phyloP scores from a whole-genome alignment of 139 green algal species.

The Chlamydomonas eustigma region DNA sequence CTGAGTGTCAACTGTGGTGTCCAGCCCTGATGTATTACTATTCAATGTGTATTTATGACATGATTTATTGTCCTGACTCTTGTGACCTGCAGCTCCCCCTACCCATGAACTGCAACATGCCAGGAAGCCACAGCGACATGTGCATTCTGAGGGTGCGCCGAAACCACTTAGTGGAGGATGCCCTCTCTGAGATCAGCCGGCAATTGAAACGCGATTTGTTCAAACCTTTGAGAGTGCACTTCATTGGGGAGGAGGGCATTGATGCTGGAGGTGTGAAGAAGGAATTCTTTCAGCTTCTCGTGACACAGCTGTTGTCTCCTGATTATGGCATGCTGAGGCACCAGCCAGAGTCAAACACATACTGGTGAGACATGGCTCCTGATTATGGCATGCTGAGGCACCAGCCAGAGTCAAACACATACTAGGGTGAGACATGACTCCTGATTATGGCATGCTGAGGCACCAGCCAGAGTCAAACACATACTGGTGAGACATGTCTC shows the following conservation, averaged over 20 bases:
- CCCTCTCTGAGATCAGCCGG: slow-evolving; percentile 79
- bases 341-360: slow-evolving; percentile 71
- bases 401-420: too few species aligned
- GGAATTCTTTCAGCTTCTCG: slow-evolving; percentile 94
- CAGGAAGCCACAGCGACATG: slow-evolving; percentile 77
- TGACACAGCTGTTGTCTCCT: slow-evolving; percentile 78
- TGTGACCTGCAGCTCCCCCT: slow-evolving; percentile 20
- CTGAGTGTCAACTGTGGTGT: too few species aligned
- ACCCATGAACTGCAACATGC: slow-evolving; percentile 46
- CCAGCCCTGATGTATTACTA: too few species aligned
- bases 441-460: too few species aligned
- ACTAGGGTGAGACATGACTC: too few species aligned
- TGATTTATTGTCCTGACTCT: too few species aligned
- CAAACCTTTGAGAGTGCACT: slow-evolving; percentile 92
- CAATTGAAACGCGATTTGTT: slow-evolving; percentile 71
- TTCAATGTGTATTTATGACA: too few species aligned
- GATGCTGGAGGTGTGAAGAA: slow-evolving; percentile 65
- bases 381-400: too few species aligned
- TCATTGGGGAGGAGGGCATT: slow-evolving; percentile 94
- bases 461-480: too few species aligned
- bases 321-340: slow-evolving; percentile 84
- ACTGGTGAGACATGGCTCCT: too few species aligned
- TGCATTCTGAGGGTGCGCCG: slow-evolving; percentile 85
- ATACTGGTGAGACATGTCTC: too few species aligned
- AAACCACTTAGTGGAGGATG: slow-evolving; percentile 83